phyloP scores from a whole-genome alignment of 805 yeast species.

The Ogataea thermomethanolica region DNA sequence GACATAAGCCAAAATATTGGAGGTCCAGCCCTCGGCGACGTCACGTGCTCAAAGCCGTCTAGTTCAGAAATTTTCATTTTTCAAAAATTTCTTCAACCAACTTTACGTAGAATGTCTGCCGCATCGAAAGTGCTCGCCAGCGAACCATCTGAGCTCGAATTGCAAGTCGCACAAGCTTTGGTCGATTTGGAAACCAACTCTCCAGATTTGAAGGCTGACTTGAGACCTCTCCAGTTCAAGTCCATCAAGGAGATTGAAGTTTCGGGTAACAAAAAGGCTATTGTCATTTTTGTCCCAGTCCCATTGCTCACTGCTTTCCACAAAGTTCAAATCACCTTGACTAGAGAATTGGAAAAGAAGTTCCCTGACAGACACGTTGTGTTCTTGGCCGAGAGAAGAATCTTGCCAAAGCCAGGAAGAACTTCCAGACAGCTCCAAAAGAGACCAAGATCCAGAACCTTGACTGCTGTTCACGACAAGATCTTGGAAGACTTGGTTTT shows the following conservation, averaged over 20 bases:
- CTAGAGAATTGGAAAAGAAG: slow-evolving; percentile 99
- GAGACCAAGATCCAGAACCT: slow-evolving; percentile 99
- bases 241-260: slow-evolving; percentile 97
- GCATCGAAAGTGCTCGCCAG: slow-evolving; percentile 91
- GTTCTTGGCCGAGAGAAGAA: slow-evolving; percentile 99
- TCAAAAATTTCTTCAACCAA: slow-evolving; percentile 11
- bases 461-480: slow-evolving; percentile 97
- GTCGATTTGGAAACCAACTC: slow-evolving; percentile 91
- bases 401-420: slow-evolving; percentile 98
- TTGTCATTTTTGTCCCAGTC: slow-evolving; percentile 96
- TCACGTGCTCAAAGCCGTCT: slow-evolving; percentile 1
- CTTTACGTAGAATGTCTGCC: slow-evolving; percentile 74
- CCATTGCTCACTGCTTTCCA: slow-evolving; percentile 91
- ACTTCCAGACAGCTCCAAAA: slow-evolving; percentile 90
- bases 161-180: slow-evolving; percentile 99
- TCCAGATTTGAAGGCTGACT: slow-evolving; percentile 94
- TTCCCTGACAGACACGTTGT: slow-evolving; percentile 99
- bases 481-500: slow-evolving; percentile 97
- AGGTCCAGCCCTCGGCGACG: background rate
- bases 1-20: background rate
- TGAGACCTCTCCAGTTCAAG: slow-evolving; percentile 98
- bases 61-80: slow-evolving; percentile 8
- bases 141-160: slow-evolving; percentile 97
- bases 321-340: slow-evolving; percentile 94
- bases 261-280: slow-evolving; percentile 97